Percentiles rank a stretch among this genome's conserved stretches.
Conservation (phyloP, 1,284 basidiomycete genomes). For the Meira miltonrushii region DNA sequence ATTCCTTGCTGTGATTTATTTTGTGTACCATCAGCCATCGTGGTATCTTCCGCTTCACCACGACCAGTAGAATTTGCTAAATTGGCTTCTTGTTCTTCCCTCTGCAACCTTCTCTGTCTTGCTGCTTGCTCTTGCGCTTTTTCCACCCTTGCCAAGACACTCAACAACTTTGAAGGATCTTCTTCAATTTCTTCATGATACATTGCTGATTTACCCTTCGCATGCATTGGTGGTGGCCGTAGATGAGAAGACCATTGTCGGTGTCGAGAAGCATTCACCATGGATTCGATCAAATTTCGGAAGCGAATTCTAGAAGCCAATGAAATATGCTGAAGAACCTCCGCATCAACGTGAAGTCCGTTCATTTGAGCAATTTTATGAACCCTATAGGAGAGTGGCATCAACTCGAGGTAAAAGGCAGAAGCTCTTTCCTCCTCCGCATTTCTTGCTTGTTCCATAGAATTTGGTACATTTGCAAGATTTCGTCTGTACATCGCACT, state of each 20-base stretch:
- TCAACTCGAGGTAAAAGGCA: slow-evolving; percentile 3
- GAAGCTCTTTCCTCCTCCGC: neutral
- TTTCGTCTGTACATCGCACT: neutral
- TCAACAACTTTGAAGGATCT: slow-evolving; percentile 42
- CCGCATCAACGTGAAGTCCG: slow-evolving; percentile 32
- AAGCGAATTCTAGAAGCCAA: slow-evolving; percentile 41
- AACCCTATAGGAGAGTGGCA: slow-evolving; percentile 1
- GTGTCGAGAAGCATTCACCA: slow-evolving; percentile 46
- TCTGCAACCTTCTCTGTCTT: slow-evolving; percentile 32
- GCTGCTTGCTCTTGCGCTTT: slow-evolving; percentile 41
- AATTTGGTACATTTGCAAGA: slow-evolving; percentile 1
- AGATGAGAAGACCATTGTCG: slow-evolving; percentile 47
- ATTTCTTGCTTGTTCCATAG: slow-evolving; percentile 25
- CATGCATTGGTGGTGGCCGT: slow-evolving; percentile 33
- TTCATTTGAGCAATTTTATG: slow-evolving; percentile 7
- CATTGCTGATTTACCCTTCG: slow-evolving; percentile 14
- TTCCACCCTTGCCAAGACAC: slow-evolving; percentile 47
- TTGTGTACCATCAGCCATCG: neutral
- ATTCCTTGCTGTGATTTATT: neutral
- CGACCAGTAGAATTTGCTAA: neutral
- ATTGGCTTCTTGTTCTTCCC: slow-evolving; percentile 25
- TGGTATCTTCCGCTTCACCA: neutral
- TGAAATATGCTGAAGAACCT: slow-evolving; percentile 47
- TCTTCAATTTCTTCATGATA: slow-evolving; percentile 44
- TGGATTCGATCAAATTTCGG: slow-evolving; percentile 46